phyloP scores from a whole-genome alignment of 75 land plant genomes.

The Pinus albicaulis region DNA sequence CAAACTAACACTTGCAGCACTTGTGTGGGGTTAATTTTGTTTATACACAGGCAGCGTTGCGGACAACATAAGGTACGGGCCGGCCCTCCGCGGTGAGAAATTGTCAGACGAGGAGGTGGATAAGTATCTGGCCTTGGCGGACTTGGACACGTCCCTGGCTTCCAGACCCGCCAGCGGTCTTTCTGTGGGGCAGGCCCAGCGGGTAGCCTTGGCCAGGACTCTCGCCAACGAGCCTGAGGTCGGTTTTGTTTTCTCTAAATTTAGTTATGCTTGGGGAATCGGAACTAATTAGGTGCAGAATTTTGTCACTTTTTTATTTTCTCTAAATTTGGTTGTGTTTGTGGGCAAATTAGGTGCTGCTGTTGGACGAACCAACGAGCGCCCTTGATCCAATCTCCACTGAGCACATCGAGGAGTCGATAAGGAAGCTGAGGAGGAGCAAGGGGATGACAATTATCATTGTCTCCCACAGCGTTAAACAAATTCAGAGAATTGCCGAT shows the following conservation, averaged over 20 bases:
- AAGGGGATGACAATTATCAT: conserved; percentile 65
- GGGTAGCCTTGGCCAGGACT: conserved; percentile 96
- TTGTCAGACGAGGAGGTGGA: conserved; percentile 50
- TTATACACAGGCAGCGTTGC: conserved; percentile 71
- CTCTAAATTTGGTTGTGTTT: not conserved
- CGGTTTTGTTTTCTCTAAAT: not conserved
- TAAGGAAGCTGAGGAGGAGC: conserved; percentile 54
- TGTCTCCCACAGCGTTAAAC: conserved; percentile 94
- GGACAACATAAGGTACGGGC: conserved; percentile 87
- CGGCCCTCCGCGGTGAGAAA: conserved; percentile 64
- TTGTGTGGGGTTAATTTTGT: not conserved
- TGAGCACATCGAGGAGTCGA: conserved; percentile 78
- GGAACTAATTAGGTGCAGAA: not conserved
- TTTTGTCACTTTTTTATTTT: not conserved
- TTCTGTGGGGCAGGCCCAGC: conserved; percentile 93
- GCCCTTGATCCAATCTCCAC: conserved; percentile 93
- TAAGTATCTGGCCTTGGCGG: conserved; percentile 58
- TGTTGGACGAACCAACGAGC: conserved; percentile 94
- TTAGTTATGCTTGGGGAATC: no score
- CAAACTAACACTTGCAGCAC: no score
- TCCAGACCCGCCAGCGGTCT: conserved; percentile 39
- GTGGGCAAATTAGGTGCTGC: conserved; percentile 43
- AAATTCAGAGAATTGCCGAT: conserved; percentile 82
- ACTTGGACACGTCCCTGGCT: conserved; percentile 67
- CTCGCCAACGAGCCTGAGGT: conserved; percentile 94